Conservation (phyloP, 2,329 filamentous ascomycete genomes). For the Alternaria longipes region DNA sequence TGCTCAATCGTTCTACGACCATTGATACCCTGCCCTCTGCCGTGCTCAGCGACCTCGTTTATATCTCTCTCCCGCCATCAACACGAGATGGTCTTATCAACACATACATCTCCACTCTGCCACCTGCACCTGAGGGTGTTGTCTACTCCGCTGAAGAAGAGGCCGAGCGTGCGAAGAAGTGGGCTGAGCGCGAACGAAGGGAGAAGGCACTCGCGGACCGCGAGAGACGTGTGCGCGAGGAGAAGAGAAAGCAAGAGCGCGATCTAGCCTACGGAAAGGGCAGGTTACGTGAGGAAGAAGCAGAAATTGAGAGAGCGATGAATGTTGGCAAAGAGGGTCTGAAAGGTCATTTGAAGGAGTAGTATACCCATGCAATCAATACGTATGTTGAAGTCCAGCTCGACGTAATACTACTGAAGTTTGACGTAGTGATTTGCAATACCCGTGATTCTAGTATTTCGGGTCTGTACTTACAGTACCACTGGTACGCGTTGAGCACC, state of each 20-base stretch:
- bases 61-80: conserved; percentile 70
- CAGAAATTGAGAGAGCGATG: conserved; percentile 74
- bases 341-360: conserved; percentile 64
- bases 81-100: conserved; percentile 72
- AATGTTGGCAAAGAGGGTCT: conserved; percentile 72
- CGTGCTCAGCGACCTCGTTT: conserved; percentile 73
- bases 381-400: not conserved
- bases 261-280: conserved; percentile 70
- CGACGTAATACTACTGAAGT: not conserved
- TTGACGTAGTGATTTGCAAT: not conserved
- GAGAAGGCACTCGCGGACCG: conserved; percentile 73
- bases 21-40: conserved; percentile 67
- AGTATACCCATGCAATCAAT: conserved; percentile 13
- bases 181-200: conserved; percentile 56
- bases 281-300: conserved; percentile 70
- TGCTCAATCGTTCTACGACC: conserved; percentile 68
- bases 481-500: not conserved
- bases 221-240: conserved; percentile 69
- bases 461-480: not conserved
- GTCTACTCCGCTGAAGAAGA: conserved; percentile 59
- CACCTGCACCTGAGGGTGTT: conserved; percentile 62
- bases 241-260: conserved; percentile 68
- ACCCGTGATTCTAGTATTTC: not conserved
- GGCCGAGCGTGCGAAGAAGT: conserved; percentile 56
- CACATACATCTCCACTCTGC: conserved; percentile 71